phyloP scores from a whole-genome alignment of 768 basidiomycete species.

The Amanita pallidorosea region DNA sequence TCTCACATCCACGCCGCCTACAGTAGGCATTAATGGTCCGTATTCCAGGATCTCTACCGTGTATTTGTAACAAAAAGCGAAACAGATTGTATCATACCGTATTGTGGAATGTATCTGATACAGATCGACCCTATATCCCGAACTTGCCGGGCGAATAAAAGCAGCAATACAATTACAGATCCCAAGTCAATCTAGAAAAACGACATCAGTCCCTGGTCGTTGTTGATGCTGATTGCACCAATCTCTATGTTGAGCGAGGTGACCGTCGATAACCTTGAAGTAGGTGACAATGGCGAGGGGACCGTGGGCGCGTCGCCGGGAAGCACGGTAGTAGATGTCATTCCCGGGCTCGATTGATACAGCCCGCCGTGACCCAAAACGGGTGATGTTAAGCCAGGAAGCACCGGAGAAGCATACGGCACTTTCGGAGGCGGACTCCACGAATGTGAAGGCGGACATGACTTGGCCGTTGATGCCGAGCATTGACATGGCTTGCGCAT shows the following conservation, averaged over 20 bases:
- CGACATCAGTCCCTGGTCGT: slow-evolving; percentile 35
- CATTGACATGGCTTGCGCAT: slow-evolving; percentile 34
- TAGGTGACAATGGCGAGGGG: slow-evolving; percentile 17
- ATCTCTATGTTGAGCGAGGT: slow-evolving; percentile 39
- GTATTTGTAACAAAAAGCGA: background rate
- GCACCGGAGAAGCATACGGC: slow-evolving; percentile 21
- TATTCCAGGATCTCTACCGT: background rate
- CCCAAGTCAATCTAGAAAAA: slow-evolving; percentile 26
- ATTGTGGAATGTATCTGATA: background rate
- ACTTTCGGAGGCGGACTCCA: slow-evolving; percentile 32
- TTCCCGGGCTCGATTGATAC: slow-evolving; percentile 16
- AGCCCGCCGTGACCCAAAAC: slow-evolving; percentile 14
- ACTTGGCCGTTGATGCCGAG: slow-evolving; percentile 14
- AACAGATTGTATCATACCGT: background rate
- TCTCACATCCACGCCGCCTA: background rate
- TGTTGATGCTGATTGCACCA: slow-evolving; percentile 30
- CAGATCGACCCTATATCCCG: background rate
- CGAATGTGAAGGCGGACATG: slow-evolving; percentile 32
- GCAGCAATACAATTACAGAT: slow-evolving; percentile 1
- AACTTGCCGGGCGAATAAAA: slow-evolving; percentile 4
- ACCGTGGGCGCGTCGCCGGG: slow-evolving; percentile 18
- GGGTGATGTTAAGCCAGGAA: slow-evolving; percentile 20
- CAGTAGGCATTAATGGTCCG: background rate
- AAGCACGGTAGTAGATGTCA: slow-evolving; percentile 11
- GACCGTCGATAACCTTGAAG: slow-evolving; percentile 30